Evolutionary conservation across 164 flowering plant genomes (phyloP).

Genomic region (Euptelea pleiosperma): DNA sequence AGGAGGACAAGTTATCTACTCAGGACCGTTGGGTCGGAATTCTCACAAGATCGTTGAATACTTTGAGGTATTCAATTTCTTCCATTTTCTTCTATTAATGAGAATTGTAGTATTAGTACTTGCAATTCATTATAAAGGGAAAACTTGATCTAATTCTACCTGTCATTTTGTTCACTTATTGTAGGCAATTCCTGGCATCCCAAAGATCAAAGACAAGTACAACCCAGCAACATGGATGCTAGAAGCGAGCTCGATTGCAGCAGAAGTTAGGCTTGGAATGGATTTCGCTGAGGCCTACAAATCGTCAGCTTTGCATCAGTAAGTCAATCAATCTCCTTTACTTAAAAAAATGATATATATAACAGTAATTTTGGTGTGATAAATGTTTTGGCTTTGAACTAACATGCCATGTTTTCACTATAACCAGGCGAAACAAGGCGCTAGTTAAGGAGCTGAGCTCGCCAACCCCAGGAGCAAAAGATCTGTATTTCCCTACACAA

Average conservation of each 20-base stretch:
- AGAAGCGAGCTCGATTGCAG: conserved; percentile 80
- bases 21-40: conserved; percentile 75
- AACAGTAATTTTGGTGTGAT: conserved; percentile 4
- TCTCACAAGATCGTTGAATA: conserved; percentile 77
- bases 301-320: conserved; percentile 73
- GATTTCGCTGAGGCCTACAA: conserved; percentile 84
- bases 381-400: neutral
- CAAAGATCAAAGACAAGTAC: conserved; percentile 69
- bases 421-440: conserved; percentile 64
- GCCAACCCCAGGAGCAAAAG: conserved; percentile 68
- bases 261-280: conserved; percentile 62
- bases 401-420: conserved; percentile 8
- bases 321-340: conserved; percentile 25
- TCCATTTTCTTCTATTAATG: neutral
- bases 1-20: conserved; percentile 93
- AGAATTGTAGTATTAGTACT: neutral
- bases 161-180: neutral
- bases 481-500: conserved; percentile 63
- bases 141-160: neutral
- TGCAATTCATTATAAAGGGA: neutral
- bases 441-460: conserved; percentile 66
- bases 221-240: conserved; percentile 99
- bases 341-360: neutral
- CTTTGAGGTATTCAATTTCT: conserved; percentile 53
- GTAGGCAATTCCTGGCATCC: conserved; percentile 75